Evolutionary conservation across 2,329 filamentous ascomycete species (phyloP), one percentile per base, ranked within the genome.

Genomic region (Colletotrichum falcatum): DNA sequence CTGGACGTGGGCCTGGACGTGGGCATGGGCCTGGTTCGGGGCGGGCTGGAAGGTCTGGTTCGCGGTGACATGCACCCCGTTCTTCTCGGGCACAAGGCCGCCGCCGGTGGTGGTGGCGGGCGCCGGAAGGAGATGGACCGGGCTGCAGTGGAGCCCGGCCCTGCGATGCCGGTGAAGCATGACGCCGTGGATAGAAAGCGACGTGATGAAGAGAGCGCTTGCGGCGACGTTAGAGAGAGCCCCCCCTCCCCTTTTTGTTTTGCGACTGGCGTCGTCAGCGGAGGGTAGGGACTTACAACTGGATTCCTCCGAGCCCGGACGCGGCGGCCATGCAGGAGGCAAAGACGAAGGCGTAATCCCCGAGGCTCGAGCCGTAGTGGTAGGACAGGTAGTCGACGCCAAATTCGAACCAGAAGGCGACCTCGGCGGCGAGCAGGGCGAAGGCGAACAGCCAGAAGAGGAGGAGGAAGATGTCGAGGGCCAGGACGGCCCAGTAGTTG

Each of bases 361-460:
- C 74, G 68, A 1, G 39, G 42, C 35, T 7, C 2, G 75, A 78
- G 62, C 74, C 72, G 53, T 78, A 74, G 46, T 66, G 72, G 49
- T 76, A 76, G n/a, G 71, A 70, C 5, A n/a, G 20, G 18, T 30
- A 54, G 18, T n/a, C 20, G n/a, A 61, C 30, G 11, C 73, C 55
- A 4, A 33, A 33, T 3, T 33, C 30, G 20, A 66, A 53, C n/a
- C 61, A 12, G 55, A 33, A 66, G 18, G 44, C 55, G 3, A 14
- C 23, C 26, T 66, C 12, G 20, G 81, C 74, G 9, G 83, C 83
- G 12, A 83, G 75, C 20, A 84, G 73, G 16, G 80, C 82, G 49
- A 86, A 83, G 1, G 82, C 79, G 61, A 79, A 74, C 44, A 87
- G 78, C 87, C 87, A 90, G 76, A 89, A 85, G 65, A 89, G 70